phyloP scores from a whole-genome alignment of 768 basidiomycete genomes.

The Multifurca ochricompacta region DNA sequence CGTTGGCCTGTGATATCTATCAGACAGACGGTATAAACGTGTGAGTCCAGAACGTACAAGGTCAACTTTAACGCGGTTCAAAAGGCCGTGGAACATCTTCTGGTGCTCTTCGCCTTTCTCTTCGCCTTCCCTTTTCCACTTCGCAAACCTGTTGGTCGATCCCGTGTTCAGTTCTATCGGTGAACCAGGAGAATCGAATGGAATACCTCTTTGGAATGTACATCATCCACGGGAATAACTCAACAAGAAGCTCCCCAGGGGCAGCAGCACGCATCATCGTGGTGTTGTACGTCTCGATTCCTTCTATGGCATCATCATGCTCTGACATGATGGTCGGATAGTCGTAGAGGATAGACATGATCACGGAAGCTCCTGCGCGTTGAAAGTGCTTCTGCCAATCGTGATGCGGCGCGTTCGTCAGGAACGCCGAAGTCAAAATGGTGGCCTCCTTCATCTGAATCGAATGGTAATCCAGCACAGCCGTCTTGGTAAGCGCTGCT shows the following conservation, averaged over 20 bases:
- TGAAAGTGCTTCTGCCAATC: constrained; percentile 26
- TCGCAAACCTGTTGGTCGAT: background rate
- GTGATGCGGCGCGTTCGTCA: constrained; percentile 22
- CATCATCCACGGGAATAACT: constrained; percentile 11
- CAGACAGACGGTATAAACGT: background rate
- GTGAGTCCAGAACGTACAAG: background rate
- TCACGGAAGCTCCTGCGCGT: constrained; percentile 23
- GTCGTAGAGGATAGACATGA: constrained; percentile 26
- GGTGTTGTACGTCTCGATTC: background rate
- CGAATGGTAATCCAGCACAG: constrained; percentile 21
- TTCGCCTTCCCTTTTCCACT: constrained; percentile 8
- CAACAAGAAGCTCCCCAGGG: background rate
- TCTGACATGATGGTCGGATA: constrained; percentile 2
- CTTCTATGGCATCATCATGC: background rate
- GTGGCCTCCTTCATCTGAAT: constrained; percentile 27
- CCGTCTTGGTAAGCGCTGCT: constrained; percentile 26
- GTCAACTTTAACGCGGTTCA: constrained; percentile 5
- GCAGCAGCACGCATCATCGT: background rate
- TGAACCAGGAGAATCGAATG: background rate
- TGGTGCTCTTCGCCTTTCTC: background rate
- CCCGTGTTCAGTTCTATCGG: background rate
- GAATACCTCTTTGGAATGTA: constrained; percentile 7
- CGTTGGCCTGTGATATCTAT: background rate
- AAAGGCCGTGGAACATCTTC: background rate
- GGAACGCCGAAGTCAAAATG: constrained; percentile 24